These are phyloP conservation scores for Thielaviopsis euricoi DNA, from an alignment of 2,329 filamentous ascomycete species.

Conservation along the genomic window DNA sequence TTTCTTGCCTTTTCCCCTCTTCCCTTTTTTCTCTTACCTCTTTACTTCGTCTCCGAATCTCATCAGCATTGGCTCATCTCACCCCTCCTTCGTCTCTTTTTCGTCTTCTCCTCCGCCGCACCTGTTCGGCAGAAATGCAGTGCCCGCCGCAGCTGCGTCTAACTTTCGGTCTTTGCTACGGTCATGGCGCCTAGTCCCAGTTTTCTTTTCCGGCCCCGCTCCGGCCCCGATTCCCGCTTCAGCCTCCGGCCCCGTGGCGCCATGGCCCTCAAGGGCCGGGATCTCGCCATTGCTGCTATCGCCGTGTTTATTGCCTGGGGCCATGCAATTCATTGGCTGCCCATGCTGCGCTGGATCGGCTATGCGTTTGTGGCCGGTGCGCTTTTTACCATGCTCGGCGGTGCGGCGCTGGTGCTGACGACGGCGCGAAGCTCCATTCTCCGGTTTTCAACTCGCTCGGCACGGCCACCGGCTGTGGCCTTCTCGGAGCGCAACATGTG, in stretches of 20 bases:
- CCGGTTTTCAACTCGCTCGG: slow-evolving; percentile 20
- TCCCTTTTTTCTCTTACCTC: too few species aligned
- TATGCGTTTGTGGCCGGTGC: slow-evolving; percentile 66
- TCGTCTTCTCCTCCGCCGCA: background rate
- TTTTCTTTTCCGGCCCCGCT: background rate
- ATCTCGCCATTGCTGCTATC: slow-evolving; percentile 51
- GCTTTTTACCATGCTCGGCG: slow-evolving; percentile 34
- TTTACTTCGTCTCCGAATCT: too few species aligned
- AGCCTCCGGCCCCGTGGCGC: slow-evolving; percentile 15
- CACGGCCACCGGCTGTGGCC: slow-evolving; percentile 29
- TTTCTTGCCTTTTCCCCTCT: too few species aligned
- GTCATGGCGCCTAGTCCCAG: background rate
- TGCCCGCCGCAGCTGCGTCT: background rate
- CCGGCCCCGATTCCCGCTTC: background rate
- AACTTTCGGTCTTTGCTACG: background rate
- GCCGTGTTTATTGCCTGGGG: slow-evolving; percentile 76
- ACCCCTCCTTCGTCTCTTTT: background rate
- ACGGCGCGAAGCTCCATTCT: slow-evolving; percentile 37
- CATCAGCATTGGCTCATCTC: background rate
- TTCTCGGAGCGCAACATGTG: slow-evolving; percentile 51
- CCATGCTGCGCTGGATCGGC: slow-evolving; percentile 65
- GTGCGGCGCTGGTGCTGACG: slow-evolving; percentile 43
- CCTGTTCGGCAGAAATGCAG: slow-evolving; percentile 5
- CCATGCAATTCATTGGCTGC: slow-evolving; percentile 67
- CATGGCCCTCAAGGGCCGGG: slow-evolving; percentile 59